Conservation (phyloP, 768 basidiomycete genomes). For the Hortiboletus flavorubellus region DNA sequence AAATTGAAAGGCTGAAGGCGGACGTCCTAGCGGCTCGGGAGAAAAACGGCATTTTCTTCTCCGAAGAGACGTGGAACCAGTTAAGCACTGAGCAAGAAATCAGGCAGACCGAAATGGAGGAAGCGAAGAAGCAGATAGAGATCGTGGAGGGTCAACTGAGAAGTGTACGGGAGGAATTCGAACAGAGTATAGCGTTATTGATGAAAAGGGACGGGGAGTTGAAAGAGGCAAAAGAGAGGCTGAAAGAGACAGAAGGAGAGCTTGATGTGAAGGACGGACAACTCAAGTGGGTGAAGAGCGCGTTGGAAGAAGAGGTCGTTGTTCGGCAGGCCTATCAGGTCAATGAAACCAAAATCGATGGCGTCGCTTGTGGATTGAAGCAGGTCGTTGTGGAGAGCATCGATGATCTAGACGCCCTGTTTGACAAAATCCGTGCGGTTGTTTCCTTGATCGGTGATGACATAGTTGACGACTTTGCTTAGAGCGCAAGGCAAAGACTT, state of each 20-base stretch:
- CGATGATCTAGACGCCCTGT: slow-evolving; percentile 65
- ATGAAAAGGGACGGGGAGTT: slow-evolving; percentile 77
- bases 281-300: slow-evolving; percentile 51
- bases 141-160: slow-evolving; percentile 81
- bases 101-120: slow-evolving; percentile 71
- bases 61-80: slow-evolving; percentile 87
- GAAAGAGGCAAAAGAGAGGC: slow-evolving; percentile 51
- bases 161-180: slow-evolving; percentile 84
- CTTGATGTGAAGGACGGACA: slow-evolving; percentile 56
- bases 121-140: slow-evolving; percentile 78
- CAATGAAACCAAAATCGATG: slow-evolving; percentile 67
- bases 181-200: slow-evolving; percentile 78
- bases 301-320: slow-evolving; percentile 75
- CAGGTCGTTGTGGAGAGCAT: slow-evolving; percentile 64
- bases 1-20: slow-evolving; percentile 89
- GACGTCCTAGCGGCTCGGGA: slow-evolving; percentile 90
- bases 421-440: slow-evolving; percentile 77
- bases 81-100: slow-evolving; percentile 75
- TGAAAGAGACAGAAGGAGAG: slow-evolving; percentile 50
- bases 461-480: slow-evolving; percentile 8
- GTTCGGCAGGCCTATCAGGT: slow-evolving; percentile 75
- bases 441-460: neutral
- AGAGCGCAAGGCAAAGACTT: slow-evolving; percentile 73
- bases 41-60: slow-evolving; percentile 95
- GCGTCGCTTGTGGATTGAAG: slow-evolving; percentile 69